Base-by-base conservation (phyloP, 495 filamentous ascomycete species). In the Saxophila tyrrhenica region DNA sequence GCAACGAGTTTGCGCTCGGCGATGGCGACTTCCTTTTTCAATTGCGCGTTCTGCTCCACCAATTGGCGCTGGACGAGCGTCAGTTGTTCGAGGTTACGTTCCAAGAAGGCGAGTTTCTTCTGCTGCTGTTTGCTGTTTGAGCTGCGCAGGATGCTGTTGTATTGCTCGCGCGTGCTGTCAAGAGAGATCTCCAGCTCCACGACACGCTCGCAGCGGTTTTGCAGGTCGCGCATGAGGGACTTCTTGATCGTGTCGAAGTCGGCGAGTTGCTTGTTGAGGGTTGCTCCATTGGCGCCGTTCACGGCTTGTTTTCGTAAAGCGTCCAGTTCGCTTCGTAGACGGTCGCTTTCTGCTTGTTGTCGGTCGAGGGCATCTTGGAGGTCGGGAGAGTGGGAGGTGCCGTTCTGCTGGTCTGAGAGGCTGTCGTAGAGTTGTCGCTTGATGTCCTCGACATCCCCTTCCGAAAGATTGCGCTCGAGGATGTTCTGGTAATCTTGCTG, bases 161-260 rank as follows among this genome's bases (percentile, higher is more conserved):
- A 98, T 70, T 97, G 92, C 72, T 98, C 94, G 46, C 92, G 82
- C 3, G 92, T 94, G 72, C 95, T 89, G 64, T 98, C 92, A 25
- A 98, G 75, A 22, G 86, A 92, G 61, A 98, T 97, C 65, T 98
- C 92, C 25, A 98, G 80, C 71, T 98, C 92, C 23, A 98, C 92
- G 42, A 98, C 75, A 60, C 92, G 81, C 73, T 98, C 92, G 70
- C 92, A 98, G 42, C 92, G 81, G 72, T 98, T 98, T 71, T 98
- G 92, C 50, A 98, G 74, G 71, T 98, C 92, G 53, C 92, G 85
- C 92, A 98, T 98, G 57, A 98, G 74, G 43, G 86, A 92, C 79
- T 98, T 98, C 79, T 98, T 98, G 91, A 98, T 98, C 35, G 85
- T 84, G 71, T 98, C 92, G 59, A 98, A 98, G 62, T 98, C 92